Conservation (phyloP, 164 flowering plant species). For the Chimonanthus praecox region DNA sequence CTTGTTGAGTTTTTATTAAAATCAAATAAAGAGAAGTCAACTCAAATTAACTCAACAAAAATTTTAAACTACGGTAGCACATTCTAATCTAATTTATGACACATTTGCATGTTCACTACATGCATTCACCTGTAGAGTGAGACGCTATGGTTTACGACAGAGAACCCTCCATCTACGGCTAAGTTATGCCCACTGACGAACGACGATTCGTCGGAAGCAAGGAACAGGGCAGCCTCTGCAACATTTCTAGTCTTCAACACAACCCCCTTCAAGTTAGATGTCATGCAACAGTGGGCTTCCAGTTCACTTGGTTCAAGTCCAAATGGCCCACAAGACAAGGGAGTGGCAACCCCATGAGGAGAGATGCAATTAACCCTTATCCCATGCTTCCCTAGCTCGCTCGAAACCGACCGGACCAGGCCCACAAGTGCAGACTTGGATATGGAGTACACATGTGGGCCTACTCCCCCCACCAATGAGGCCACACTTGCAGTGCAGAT, state of each 20-base stretch:
- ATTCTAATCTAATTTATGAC: too few species aligned
- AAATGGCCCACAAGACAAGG: constrained; percentile 5
- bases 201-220: constrained; percentile 71
- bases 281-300: neutral
- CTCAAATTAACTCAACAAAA: too few species aligned
- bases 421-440: constrained; percentile 20
- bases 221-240: constrained; percentile 68
- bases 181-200: constrained; percentile 66
- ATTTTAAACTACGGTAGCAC: too few species aligned
- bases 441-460: constrained; percentile 15
- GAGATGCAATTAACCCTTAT: constrained; percentile 19
- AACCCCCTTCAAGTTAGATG: constrained; percentile 42
- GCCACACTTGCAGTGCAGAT: constrained; percentile 69
- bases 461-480: constrained; percentile 38
- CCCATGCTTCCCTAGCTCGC: constrained; percentile 19
- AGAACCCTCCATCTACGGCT: constrained; percentile 62
- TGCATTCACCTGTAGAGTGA: neutral
- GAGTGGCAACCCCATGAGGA: constrained; percentile 19
- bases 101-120: neutral
- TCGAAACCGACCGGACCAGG: constrained; percentile 6
- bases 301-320: neutral
- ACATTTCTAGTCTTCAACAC: constrained; percentile 48
- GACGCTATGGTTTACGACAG: constrained; percentile 8
- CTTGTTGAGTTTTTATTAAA: too few species aligned
- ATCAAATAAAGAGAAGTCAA: too few species aligned